Evolutionary conservation across 306 rosid genomes (phyloP).

Genomic region (Casuarina glauca): DNA sequence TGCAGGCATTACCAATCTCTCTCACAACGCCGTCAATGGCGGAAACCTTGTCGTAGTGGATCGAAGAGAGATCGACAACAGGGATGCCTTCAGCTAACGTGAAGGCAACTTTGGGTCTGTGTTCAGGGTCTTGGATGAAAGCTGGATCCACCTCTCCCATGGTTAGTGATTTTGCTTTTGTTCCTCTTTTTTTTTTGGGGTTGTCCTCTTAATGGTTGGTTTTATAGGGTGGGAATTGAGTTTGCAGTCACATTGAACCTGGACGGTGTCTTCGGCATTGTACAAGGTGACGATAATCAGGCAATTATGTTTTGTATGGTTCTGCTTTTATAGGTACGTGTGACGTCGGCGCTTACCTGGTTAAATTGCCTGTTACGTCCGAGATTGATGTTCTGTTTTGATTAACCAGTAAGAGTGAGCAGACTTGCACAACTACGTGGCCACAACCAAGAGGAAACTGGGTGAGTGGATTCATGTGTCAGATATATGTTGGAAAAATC

Average conservation of each 20-base stretch:
- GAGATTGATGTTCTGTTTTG: no score
- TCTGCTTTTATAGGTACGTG: not conserved
- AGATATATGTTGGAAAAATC: no score
- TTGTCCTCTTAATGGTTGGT: not conserved
- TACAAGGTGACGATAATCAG: not conserved
- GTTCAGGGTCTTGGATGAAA: conserved; percentile 61
- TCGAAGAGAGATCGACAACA: conserved; percentile 42
- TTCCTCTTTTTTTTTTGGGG: not conserved
- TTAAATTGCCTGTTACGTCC: not conserved
- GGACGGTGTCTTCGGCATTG: conserved; percentile 16
- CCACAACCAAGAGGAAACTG: no score
- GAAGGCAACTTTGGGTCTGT: conserved; percentile 52
- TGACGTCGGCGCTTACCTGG: conserved; percentile 12
- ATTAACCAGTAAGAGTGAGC: no score
- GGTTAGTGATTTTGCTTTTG: not conserved
- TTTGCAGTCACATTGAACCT: conserved; percentile 18
- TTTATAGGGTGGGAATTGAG: not conserved
- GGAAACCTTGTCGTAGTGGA: conserved; percentile 16
- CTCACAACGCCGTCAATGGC: conserved; percentile 30
- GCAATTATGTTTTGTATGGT: no score
- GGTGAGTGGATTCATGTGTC: no score
- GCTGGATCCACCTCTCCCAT: conserved; percentile 51
- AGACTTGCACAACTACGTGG: no score
- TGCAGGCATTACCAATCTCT: conserved; percentile 57
- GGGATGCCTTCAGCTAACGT: conserved; percentile 54